A percentile compares a stretch with the other conserved stretches of the same genome.
Conservation (phyloP, 73 alveolate species). For the Blepharisma japonicum region DNA sequence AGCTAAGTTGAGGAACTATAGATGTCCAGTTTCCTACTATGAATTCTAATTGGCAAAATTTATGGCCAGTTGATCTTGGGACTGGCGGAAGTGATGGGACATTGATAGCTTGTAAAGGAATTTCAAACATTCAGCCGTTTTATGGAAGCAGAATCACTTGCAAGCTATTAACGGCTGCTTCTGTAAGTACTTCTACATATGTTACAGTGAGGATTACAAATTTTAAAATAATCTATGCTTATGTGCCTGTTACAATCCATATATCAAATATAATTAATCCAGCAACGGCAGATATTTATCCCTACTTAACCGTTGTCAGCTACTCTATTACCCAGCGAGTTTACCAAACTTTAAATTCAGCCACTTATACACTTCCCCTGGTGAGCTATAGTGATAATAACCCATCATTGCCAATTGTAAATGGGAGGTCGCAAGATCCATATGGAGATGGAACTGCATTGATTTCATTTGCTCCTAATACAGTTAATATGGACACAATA, state of each 20-base stretch:
- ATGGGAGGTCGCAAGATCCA: conserved; percentile 24
- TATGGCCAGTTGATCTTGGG: conserved; percentile 9
- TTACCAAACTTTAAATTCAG: background rate
- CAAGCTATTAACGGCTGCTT: background rate
- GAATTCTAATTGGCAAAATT: conserved; percentile 1
- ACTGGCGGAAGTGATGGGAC: conserved; percentile 14
- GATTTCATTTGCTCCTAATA: background rate
- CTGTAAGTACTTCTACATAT: background rate
- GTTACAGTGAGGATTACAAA: conserved; percentile 17
- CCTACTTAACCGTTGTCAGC: background rate
- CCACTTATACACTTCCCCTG: background rate
- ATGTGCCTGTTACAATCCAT: conserved; percentile 24
- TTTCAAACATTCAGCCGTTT: conserved; percentile 9
- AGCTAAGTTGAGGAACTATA: conserved; percentile 8
- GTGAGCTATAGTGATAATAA: background rate
- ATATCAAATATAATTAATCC: conserved; percentile 1
- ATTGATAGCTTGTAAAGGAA: conserved; percentile 17
- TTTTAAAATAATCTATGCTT: background rate
- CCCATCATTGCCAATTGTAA: background rate
- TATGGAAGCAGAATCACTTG: background rate
- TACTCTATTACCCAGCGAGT: conserved; percentile 9
- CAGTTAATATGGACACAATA: background rate
- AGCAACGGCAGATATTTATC: background rate
- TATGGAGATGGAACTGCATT: conserved; percentile 8
- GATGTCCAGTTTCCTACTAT: background rate